Conservation (phyloP, 306 rosid species). For the Pyrus pyrifolia region DNA sequence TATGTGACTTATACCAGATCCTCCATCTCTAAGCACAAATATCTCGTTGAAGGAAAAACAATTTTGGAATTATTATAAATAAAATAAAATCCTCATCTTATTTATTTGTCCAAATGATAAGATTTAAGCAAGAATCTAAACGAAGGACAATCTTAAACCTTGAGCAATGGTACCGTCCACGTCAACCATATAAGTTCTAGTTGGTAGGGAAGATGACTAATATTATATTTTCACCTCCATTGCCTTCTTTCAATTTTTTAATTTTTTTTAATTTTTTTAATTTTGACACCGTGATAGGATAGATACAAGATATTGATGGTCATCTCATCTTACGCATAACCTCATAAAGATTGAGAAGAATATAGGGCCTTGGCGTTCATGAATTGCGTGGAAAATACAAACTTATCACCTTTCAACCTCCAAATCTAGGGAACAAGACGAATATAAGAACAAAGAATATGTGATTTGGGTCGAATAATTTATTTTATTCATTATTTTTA, state of each 20-base stretch:
- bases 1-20: no score
- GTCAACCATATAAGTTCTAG: conserved; percentile 15
- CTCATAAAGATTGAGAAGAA: no score
- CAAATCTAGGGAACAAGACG: neutral
- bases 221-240: neutral
- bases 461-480: neutral
- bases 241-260: neutral
- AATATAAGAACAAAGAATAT: neutral
- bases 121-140: neutral
- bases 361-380: no score
- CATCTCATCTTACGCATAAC: neutral
- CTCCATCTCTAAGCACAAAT: no score
- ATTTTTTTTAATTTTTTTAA: neutral
- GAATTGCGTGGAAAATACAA: neutral
- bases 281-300: neutral
- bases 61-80: no score
- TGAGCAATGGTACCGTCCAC: conserved; percentile 19
- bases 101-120: neutral
- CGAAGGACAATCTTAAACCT: conserved; percentile 24
- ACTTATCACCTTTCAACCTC: neutral
- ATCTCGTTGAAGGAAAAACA: no score
- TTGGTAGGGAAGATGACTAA: conserved; percentile 30
- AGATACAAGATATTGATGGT: no score
- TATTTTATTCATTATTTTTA: no score
- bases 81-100: no score